Base-by-base conservation (phyloP, 1,284 basidiomycete species). In the Malassezia caprae region DNA sequence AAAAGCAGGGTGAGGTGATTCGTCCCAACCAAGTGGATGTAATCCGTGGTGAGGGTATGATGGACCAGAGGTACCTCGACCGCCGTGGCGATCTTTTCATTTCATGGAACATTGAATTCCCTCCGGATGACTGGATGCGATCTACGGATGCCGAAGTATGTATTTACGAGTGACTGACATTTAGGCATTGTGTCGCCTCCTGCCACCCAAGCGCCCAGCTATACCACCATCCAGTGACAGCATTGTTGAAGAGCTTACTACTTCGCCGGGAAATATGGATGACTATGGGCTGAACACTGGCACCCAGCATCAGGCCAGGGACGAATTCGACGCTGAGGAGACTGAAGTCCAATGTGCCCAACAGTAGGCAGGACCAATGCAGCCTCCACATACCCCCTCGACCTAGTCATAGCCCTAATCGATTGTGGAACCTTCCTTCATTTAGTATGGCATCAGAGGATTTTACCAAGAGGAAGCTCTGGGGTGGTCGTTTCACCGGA, bases 401-500 rank as follows among this genome's bases (percentile, higher is more conserved):
- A 17, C 23, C 23, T 51, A 52, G 50, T 52, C 50, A 52, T 37
- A 43, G 17, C 32, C 32, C 26, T 12, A 55, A 24, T 17, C 30
- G 11, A n/a, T 37, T 40, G 37, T 32, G 31, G 12, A 37, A 21
- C 46, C 8, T 48, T 8, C 24, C 35, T 26, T 21, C 26, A 28
- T 17, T 17, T 23, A 47, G 17, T 30, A 56, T 51, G 48, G 34
- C 26, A n/a, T 26, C 28, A 11, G 62, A 66, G 30, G 69, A 70
- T 41, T 72, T 71, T 49, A 69, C 67, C 53, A 73, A 73, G 59
- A 58, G 59, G 41, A 73, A 72, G 64, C 67, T 73, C 1, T 73
- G 72, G 72, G 72, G 72, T 27, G 72, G 72, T 37, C 68, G 72
- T 56, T 73, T 73, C 60, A 71, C 69, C 19, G 68, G 68, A 48